Conservation (phyloP, 23 red algal genomes). For the Gracilariopsis chorda region DNA sequence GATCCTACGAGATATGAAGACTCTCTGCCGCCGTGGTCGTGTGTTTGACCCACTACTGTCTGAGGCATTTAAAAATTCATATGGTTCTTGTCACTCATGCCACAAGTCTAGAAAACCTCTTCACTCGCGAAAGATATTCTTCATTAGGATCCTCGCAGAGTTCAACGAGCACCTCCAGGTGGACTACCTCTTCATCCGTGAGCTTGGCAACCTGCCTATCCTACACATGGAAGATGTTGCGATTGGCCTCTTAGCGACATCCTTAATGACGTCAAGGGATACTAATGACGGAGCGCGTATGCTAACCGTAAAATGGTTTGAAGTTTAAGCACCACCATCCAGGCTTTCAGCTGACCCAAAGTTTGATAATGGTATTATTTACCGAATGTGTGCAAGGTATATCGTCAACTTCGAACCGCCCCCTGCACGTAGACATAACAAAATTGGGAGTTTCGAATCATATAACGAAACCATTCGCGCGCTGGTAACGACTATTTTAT, state of each 20-base stretch:
- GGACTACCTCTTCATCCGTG: constrained; percentile 2
- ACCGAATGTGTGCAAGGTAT: neutral
- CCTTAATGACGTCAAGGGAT: neutral
- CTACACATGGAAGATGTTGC: constrained; percentile 27
- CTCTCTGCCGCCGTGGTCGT: neutral
- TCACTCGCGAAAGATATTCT: neutral
- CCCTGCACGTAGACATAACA: constrained; percentile 26
- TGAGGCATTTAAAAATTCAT: neutral
- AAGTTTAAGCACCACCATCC: neutral
- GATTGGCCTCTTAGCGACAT: neutral
- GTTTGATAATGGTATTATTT: neutral
- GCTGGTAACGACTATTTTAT: neutral
- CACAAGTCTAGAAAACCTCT: neutral
- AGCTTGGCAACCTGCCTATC: neutral
- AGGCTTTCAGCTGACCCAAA: constrained; percentile 1
- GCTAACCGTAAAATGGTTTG: neutral
- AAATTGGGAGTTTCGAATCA: constrained; percentile 11
- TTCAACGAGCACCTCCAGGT: constrained; percentile 40
- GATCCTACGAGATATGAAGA: neutral
- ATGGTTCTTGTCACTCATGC: neutral
- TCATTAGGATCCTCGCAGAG: neutral
- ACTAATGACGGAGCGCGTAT: neutral
- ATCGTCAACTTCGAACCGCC: neutral
- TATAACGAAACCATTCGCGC: neutral
- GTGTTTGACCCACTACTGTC: neutral